phyloP scores from a whole-genome alignment of 2,329 filamentous ascomycete species.

The Herpotrichia juniperi region DNA sequence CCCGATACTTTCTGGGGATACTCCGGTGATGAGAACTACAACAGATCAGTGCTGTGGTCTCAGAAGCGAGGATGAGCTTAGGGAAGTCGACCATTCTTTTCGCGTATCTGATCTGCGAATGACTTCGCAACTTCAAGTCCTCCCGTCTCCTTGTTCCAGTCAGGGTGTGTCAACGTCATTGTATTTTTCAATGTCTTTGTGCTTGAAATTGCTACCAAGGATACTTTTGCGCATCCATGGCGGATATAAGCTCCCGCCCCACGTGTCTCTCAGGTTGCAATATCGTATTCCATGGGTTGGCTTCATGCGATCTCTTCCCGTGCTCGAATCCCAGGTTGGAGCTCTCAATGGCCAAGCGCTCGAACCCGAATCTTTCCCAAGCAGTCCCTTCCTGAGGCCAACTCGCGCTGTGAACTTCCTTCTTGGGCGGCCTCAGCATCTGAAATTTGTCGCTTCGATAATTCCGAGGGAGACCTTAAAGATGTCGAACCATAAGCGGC shows the following conservation, averaged over 20 bases:
- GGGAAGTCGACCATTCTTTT: conserved; percentile 27
- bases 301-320: neutral
- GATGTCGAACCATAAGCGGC: neutral
- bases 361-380: neutral
- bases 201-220: neutral
- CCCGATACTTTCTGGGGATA: conserved; percentile 37
- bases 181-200: conserved; percentile 8
- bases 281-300: neutral
- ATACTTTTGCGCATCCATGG: neutral
- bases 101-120: conserved; percentile 32
- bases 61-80: too few species aligned
- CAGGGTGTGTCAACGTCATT: conserved; percentile 41
- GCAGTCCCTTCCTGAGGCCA: neutral
- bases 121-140: conserved; percentile 39
- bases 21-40: conserved; percentile 47
- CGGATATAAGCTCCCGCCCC: conserved; percentile 6
- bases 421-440: neutral
- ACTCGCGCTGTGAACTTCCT: neutral
- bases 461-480: neutral
- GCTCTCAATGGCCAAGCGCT: neutral
- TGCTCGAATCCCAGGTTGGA: neutral
- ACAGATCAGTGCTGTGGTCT: conserved; percentile 5
- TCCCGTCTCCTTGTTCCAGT: conserved; percentile 38
- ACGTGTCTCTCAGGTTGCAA: conserved; percentile 2
- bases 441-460: neutral